Evolutionary conservation across 306 rosid genomes (phyloP), one percentile per base, ranked within the genome.

Genomic region (Rosa persica): DNA sequence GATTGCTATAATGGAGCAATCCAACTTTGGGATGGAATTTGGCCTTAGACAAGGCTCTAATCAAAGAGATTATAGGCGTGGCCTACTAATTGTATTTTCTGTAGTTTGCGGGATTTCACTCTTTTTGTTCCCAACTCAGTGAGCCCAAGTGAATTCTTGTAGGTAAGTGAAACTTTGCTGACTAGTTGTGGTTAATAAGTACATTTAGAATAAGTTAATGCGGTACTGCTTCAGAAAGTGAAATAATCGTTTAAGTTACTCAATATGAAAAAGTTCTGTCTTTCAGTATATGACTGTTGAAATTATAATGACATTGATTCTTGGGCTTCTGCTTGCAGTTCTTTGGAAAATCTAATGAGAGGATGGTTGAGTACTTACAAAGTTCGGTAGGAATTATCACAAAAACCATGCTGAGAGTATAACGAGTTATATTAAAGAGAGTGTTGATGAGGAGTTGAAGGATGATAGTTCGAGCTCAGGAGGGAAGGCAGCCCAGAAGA

Each of bases 341-440:
- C 83, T 86, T 86, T 76, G 97, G 99, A 27, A 86, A 93, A 78
- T 87, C 97, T 20, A 88, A 90, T 84, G 87, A 91, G 77, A 89
- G 89, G 86, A 95, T 95, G 98, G 93, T 95, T 51, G 96, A 89
- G 88, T 92, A 81, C 84, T 90, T 95, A 38, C 97, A 83, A 91
- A 86, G 96, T 81, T 89, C 97, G 25, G 96, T 95, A 27, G 98
- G 98, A 80, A 95, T 95, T 80, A 93, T 91, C 98, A 95, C 93
- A 88, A 83, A 85, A 95, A 92, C 86, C 98, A 95, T 79, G 98
- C 98, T 43, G 98, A 92, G 80, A 95, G 98, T 54, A 95, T 95
- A 52, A 93, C 98, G 42, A 88, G 89, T 52, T 95, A 87, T 79
- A 92, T 95, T 34, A 95, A 91, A 72, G 94, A 89, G 79, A 92